Evolutionary conservation across 352 stramenopile genomes (phyloP).

Genomic region (Achlya hypogyna): DNA sequence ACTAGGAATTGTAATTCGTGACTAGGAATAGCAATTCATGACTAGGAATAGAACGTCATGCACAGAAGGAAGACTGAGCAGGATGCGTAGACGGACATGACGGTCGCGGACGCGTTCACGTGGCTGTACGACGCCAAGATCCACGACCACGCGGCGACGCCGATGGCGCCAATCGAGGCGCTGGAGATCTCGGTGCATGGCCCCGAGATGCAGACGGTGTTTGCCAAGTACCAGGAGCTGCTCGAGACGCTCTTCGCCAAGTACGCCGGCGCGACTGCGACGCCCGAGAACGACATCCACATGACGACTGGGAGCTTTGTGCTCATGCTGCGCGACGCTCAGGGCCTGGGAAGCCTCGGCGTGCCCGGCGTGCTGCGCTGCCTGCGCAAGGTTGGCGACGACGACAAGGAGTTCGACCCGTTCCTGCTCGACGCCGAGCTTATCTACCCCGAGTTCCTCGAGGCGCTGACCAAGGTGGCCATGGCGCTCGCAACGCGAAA

Average conservation of each 20-base stretch:
- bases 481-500: slow-evolving; percentile 2
- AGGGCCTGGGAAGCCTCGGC: background rate
- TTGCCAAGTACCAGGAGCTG: slow-evolving; percentile 8
- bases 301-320: slow-evolving; percentile 10
- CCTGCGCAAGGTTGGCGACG: background rate
- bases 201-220: slow-evolving; percentile 16
- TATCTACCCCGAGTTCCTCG: slow-evolving; percentile 50
- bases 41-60: too few species aligned
- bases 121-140: slow-evolving; percentile 12
- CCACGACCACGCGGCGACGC: slow-evolving; percentile 13
- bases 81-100: slow-evolving; percentile 9
- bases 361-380: background rate
- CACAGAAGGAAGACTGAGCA: too few species aligned
- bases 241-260: slow-evolving; percentile 4
- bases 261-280: background rate
- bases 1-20: too few species aligned
- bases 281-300: slow-evolving; percentile 14
- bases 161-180: slow-evolving; percentile 7
- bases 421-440: slow-evolving; percentile 44
- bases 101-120: slow-evolving; percentile 16
- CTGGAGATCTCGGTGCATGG: slow-evolving; percentile 17
- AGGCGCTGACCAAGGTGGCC: slow-evolving; percentile 29
- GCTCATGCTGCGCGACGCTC: background rate
- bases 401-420: slow-evolving; percentile 25
- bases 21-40: too few species aligned